Base-by-base conservation (phyloP, 306 rosid species). In the Fragaria vesca region DNA sequence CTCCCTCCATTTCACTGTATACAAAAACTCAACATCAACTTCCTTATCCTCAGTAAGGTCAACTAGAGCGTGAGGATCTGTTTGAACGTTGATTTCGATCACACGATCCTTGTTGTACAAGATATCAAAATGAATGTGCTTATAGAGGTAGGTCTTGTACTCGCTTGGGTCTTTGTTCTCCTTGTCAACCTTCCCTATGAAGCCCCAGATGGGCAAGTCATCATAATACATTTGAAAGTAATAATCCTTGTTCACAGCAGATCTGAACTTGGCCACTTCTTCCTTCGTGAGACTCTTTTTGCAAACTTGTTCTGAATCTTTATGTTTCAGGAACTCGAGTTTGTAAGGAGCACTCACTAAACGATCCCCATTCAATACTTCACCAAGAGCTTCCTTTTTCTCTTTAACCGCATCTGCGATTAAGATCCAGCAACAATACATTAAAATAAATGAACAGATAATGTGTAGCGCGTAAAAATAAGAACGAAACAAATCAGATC, bases 131-230 rank as follows among this genome's bases (percentile, higher is more conserved):
- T 90, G 97, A 75, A 92, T 90, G 78, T 86, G 97, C 83, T 85
- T 88, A 79, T 90, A 92, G 20, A 94, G 90, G 82, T 81, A 89
- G 74, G 89, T 90, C 79, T 83, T 88, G 71, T 74, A 87, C 12
- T 94, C 96, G 71, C 92, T 94, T 4, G 96, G 95, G 42, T 90
- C 97, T 83, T 81, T 90, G 54, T 83, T 86, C 12, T 89, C 89
- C 90, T 88, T 89, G 26, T 89, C 93, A 71, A 89, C 90, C 75
- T 85, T 88, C 69, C 98, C 97, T 21, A 94, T 88, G 87, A 92
- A 89, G 28, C 93, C 95, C 97, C 97, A 94, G n/a, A 92, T 82
- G 16, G 98, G 98, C 72, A 94, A 80, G 74, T 92, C 98, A 80
- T 92, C 97, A 34, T 88, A 92, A 80, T 92, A 92, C 97, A 92